Percentiles rank a stretch among this genome's conserved stretches.
Evolutionary conservation across 768 basidiomycete species (phyloP).

Genomic region (Lyophyllum shimeji): DNA sequence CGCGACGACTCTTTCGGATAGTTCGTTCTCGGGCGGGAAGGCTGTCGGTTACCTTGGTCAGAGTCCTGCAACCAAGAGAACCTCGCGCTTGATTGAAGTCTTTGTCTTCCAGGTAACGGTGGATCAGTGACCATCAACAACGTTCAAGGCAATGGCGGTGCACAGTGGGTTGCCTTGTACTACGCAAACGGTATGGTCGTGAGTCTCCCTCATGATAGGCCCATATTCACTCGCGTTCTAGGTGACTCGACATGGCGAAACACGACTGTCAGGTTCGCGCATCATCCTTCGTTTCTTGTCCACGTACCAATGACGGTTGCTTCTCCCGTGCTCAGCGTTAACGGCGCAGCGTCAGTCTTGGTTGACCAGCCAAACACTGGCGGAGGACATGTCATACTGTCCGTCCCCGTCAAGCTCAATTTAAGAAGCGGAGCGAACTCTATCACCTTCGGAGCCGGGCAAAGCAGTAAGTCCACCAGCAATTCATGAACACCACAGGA

Average conservation of each 20-base stretch:
- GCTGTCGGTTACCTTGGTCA: conserved; percentile 57
- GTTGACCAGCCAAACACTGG: conserved; percentile 62
- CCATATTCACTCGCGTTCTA: conserved; percentile 9
- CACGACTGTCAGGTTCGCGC: conserved; percentile 51
- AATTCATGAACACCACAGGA: neutral
- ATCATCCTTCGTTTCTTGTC: neutral
- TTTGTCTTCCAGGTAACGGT: conserved; percentile 42
- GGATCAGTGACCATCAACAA: conserved; percentile 56
- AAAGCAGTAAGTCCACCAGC: conserved; percentile 41
- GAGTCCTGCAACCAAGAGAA: conserved; percentile 5
- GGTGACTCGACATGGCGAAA: conserved; percentile 58
- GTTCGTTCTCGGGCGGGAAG: conserved; percentile 51
- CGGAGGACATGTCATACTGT: conserved; percentile 50
- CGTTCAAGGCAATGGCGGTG: conserved; percentile 50
- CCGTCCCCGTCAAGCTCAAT: conserved; percentile 54
- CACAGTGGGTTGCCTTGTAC: conserved; percentile 63
- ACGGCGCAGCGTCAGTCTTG: conserved; percentile 50
- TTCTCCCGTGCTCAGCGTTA: conserved; percentile 39
- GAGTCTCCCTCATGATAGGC: neutral
- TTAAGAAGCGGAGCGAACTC: conserved; percentile 51
- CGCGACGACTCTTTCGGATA: conserved; percentile 40
- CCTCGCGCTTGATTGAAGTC: neutral
- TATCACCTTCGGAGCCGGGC: conserved; percentile 47
- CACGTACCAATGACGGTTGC: neutral
- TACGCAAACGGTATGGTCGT: conserved; percentile 48